Conservation (phyloP, 148 eudicot genomes). For the Chenopodium quinoa region DNA sequence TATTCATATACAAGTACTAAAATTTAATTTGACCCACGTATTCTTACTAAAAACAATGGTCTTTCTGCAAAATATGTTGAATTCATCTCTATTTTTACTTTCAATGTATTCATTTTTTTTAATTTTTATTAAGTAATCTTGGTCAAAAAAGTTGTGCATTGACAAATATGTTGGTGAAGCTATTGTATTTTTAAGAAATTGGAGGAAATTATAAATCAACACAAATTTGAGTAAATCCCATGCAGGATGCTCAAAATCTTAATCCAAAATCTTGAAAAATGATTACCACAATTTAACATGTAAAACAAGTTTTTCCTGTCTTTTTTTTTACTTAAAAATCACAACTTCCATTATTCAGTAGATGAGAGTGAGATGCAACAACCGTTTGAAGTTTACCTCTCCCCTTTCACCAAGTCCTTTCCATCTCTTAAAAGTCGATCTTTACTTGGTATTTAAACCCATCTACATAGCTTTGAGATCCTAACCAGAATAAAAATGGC, state of each 20-base stretch:
- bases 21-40: too few species aligned
- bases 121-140: too few species aligned
- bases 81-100: too few species aligned
- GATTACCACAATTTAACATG: not conserved
- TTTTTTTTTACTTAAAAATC: not conserved
- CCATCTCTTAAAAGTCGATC: conserved; percentile 17
- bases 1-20: too few species aligned
- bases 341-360: conserved; percentile 19
- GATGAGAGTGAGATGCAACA: conserved; percentile 28
- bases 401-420: conserved; percentile 50
- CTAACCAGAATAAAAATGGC: conserved; percentile 34
- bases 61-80: too few species aligned
- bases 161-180: too few species aligned
- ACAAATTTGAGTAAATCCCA: not conserved
- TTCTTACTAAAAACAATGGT: too few species aligned
- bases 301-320: not conserved
- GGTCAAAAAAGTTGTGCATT: too few species aligned
- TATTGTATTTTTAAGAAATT: too few species aligned
- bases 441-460: conserved; percentile 11
- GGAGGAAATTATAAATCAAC: too few species aligned
- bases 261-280: too few species aligned
- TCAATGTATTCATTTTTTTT: too few species aligned
- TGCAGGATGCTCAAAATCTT: not conserved
- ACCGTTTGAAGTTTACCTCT: conserved; percentile 36
- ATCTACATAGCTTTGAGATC: conserved; percentile 7